Evolutionary conservation across 2,329 filamentous ascomycete species (phyloP).

Genomic region (Rhynchosporium agropyri): DNA sequence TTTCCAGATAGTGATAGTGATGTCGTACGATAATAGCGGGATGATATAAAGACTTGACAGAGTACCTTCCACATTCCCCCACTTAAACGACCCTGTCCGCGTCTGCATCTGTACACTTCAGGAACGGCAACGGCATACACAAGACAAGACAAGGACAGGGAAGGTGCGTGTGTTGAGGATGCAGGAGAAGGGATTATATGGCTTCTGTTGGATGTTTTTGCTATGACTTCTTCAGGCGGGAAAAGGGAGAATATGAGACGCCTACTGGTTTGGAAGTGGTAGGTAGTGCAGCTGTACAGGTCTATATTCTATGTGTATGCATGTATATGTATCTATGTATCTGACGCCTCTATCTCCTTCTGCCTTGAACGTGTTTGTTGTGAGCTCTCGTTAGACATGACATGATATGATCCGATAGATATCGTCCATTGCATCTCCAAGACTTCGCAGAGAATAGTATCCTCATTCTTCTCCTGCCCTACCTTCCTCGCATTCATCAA

Average conservation of each 20-base stretch:
- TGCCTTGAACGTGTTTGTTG: neutral
- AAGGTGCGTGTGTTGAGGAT: constrained; percentile 13
- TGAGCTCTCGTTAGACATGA: too few relatives aligned
- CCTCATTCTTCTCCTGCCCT: neutral
- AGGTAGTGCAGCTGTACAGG: neutral
- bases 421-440: too few relatives aligned
- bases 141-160: neutral
- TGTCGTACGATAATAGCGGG: too few relatives aligned
- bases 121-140: neutral
- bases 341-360: constrained; percentile 3
- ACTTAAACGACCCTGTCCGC: neutral
- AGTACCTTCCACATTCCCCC: neutral
- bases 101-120: neutral
- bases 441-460: too few relatives aligned
- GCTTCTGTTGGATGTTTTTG: constrained; percentile 1
- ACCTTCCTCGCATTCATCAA: neutral
- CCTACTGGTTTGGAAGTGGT: neutral
- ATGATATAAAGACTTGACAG: too few relatives aligned
- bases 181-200: constrained; percentile 9
- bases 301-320: neutral
- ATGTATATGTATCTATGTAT: constrained; percentile 21
- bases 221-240: neutral
- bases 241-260: neutral
- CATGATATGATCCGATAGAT: too few relatives aligned
- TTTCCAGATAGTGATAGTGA: too few relatives aligned